Percentiles rank a stretch among this genome's conserved stretches.
phyloP scores from a whole-genome alignment of 2,329 filamentous ascomycete genomes.

The Magnaporthiopsis rhizophila region DNA sequence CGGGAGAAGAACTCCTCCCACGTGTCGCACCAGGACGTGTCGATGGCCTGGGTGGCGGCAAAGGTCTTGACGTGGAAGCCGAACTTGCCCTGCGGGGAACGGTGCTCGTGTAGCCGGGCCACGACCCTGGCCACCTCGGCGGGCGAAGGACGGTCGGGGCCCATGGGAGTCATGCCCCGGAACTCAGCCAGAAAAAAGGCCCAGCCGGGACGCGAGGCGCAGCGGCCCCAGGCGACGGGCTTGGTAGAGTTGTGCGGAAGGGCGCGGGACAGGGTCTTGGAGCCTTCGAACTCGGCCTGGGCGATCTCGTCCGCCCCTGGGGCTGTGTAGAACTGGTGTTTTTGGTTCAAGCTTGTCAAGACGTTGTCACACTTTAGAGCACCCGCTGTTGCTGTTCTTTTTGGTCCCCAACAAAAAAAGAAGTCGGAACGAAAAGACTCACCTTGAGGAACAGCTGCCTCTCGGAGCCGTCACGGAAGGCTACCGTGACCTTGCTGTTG shows the following conservation, averaged over 20 bases:
- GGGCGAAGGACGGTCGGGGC: constrained; percentile 7
- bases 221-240: background rate
- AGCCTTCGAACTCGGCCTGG: background rate
- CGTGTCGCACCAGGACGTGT: constrained; percentile 15
- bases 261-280: background rate
- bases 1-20: constrained; percentile 21
- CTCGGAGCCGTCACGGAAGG: background rate
- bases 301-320: background rate
- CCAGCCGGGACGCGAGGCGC: background rate
- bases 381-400: background rate
- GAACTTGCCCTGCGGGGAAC: constrained; percentile 11
- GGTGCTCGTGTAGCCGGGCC: constrained; percentile 54
- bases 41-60: constrained; percentile 13
- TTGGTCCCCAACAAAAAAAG: no score
- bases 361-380: background rate
- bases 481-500: background rate
- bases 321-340: background rate
- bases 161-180: constrained; percentile 36
- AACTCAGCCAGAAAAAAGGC: background rate
- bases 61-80: constrained; percentile 20
- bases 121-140: constrained; percentile 22
- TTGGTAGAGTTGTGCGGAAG: background rate
- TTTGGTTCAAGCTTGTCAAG: background rate
- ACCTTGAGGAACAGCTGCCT: background rate
- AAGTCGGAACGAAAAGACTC: no score